Conservation (phyloP, 805 yeast species). For the Komagataella populi region DNA sequence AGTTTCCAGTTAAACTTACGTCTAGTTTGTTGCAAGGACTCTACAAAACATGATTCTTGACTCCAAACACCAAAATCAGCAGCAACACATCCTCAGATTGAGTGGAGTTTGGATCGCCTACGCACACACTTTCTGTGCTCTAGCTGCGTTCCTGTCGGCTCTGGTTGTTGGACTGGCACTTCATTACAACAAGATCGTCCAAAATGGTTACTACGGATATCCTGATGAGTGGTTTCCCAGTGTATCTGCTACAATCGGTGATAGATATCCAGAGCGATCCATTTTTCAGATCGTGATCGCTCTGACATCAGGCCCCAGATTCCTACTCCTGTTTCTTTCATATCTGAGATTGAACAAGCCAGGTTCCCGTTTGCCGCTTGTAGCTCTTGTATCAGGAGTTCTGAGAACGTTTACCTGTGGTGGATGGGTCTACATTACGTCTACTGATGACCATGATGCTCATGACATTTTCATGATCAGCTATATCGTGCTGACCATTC, state of each 20-base stretch:
- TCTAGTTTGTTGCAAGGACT: background rate
- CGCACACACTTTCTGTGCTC: constrained; percentile 63
- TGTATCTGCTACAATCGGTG: constrained; percentile 95
- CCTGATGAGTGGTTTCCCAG: constrained; percentile 99
- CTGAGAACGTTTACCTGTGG: constrained; percentile 93
- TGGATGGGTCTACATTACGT: constrained; percentile 96
- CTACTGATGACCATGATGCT: constrained; percentile 93
- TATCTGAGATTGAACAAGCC: constrained; percentile 30
- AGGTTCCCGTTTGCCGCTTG: constrained; percentile 21
- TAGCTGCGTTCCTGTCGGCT: constrained; percentile 65
- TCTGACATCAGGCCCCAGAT: constrained; percentile 86
- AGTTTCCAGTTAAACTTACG: background rate
- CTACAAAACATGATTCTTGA: constrained; percentile 16
- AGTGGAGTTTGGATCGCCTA: constrained; percentile 58
- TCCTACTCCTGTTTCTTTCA: constrained; percentile 41
- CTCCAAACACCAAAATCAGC: constrained; percentile 2
- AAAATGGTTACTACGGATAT: constrained; percentile 75
- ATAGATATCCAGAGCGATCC: constrained; percentile 90
- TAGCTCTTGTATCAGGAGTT: constrained; percentile 49
- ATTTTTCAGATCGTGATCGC: constrained; percentile 88
- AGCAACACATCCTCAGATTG: constrained; percentile 12
- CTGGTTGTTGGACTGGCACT: constrained; percentile 58
- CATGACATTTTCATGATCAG: constrained; percentile 94
- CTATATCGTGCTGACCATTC: constrained; percentile 78
- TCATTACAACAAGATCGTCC: constrained; percentile 81